Evolutionary conservation across 768 basidiomycete species (phyloP).

Genomic region (Boletus reticulatus): DNA sequence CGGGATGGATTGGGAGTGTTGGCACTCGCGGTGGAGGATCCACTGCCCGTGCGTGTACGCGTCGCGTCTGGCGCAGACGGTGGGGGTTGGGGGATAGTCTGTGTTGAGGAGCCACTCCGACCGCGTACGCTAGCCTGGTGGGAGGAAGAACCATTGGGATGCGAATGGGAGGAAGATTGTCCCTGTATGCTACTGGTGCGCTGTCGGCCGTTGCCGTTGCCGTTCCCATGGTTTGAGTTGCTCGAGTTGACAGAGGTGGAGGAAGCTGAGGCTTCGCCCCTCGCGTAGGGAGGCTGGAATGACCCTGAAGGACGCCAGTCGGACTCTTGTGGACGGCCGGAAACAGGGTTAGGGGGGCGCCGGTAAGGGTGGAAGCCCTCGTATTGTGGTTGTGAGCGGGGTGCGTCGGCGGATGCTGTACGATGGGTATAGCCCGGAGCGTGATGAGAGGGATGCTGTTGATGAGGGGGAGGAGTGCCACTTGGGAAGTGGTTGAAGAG

Average conservation of each 20-base stretch:
- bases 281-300: conserved; percentile 76
- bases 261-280: conserved; percentile 76
- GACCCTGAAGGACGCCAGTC: conserved; percentile 51
- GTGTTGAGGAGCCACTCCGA: conserved; percentile 36
- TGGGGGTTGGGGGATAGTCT: conserved; percentile 27
- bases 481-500: conserved; percentile 68
- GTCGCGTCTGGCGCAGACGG: conserved; percentile 22
- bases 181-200: conserved; percentile 75
- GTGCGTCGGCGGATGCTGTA: conserved; percentile 30
- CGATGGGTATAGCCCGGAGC: conserved; percentile 39
- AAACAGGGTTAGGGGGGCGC: conserved; percentile 45
- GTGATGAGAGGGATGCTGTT: conserved; percentile 34
- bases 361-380: conserved; percentile 82
- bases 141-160: conserved; percentile 29
- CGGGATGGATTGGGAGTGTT: conserved; percentile 8
- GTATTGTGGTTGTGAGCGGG: conserved; percentile 28
- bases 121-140: conserved; percentile 34
- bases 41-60: conserved; percentile 31
- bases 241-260: conserved; percentile 74
- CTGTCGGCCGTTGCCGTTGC: conserved; percentile 41
- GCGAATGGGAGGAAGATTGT: conserved; percentile 52
- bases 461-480: conserved; percentile 66
- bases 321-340: conserved; percentile 29
- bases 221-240: conserved; percentile 32
- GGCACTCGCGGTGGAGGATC: conserved; percentile 23